These are phyloP conservation scores for Nidularia sp. DNA, from an alignment of 768 basidiomycete species.

Conservation along the genomic window DNA sequence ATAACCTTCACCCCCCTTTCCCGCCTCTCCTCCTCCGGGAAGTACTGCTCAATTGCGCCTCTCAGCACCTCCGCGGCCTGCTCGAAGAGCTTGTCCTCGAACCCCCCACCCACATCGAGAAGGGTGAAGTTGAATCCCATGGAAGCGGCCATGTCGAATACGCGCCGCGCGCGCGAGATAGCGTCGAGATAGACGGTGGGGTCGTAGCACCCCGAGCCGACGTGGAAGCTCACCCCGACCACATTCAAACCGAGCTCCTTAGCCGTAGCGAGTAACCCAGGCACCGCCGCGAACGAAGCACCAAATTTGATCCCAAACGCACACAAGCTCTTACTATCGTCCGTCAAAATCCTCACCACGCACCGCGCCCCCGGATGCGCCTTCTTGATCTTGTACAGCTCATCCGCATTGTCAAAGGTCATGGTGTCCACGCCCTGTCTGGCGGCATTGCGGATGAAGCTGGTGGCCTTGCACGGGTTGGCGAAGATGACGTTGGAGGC, in stretches of 20 bases:
- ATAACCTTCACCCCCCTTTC: slow-evolving; percentile 72
- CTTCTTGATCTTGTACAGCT: slow-evolving; percentile 88
- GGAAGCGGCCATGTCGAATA: slow-evolving; percentile 83
- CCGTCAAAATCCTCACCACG: slow-evolving; percentile 93
- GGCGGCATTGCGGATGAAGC: slow-evolving; percentile 85
- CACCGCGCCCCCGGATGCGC: slow-evolving; percentile 79
- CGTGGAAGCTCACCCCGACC: slow-evolving; percentile 95
- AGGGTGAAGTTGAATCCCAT: slow-evolving; percentile 80
- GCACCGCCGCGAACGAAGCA: slow-evolving; percentile 80
- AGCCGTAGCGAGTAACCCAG: slow-evolving; percentile 75
- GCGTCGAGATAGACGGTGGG: slow-evolving; percentile 88
- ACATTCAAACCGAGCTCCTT: slow-evolving; percentile 78
- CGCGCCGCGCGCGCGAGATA: slow-evolving; percentile 71
- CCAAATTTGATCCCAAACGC: slow-evolving; percentile 95
- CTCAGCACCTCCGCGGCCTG: slow-evolving; percentile 68
- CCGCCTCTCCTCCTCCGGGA: slow-evolving; percentile 52
- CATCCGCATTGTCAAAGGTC: slow-evolving; percentile 99
- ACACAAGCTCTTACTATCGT: slow-evolving; percentile 93
- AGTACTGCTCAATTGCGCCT: slow-evolving; percentile 70
- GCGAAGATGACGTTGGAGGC: slow-evolving; percentile 91
- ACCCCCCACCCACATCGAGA: slow-evolving; percentile 95
- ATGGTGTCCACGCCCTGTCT: slow-evolving; percentile 81
- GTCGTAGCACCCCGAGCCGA: slow-evolving; percentile 96
- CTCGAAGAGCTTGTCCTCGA: slow-evolving; percentile 86
- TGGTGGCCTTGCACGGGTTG: slow-evolving; percentile 96